Evolutionary conservation across 352 stramenopile genomes (phyloP).

Genomic region (Pythium guiyangense): DNA sequence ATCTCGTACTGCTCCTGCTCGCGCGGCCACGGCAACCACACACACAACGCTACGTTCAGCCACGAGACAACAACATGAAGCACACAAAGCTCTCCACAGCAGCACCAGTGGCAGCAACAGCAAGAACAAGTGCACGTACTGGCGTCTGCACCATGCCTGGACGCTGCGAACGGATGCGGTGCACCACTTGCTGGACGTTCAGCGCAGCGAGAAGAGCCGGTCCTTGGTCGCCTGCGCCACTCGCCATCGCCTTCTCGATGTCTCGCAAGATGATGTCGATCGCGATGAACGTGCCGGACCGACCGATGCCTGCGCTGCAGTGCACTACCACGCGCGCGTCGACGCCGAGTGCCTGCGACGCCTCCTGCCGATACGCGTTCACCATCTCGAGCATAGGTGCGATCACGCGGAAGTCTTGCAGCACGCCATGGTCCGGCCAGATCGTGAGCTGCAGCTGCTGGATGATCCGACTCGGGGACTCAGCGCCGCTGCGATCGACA

Average conservation of each 20-base stretch:
- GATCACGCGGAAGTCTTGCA: conserved; percentile 68
- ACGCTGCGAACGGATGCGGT: conserved; percentile 60
- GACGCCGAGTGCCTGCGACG: conserved; percentile 18
- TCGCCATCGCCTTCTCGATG: conserved; percentile 30
- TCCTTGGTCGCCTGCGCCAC: conserved; percentile 16
- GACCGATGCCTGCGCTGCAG: conserved; percentile 77
- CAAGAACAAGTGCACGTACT: conserved; percentile 13
- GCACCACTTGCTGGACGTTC: conserved; percentile 51
- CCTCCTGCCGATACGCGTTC: conserved; percentile 36
- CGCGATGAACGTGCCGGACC: conserved; percentile 79
- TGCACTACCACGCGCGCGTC: conserved; percentile 53
- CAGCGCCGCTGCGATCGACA: conserved; percentile 13
- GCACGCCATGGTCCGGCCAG: conserved; percentile 76
- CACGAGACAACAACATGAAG: conserved; percentile 1
- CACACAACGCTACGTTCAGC: conserved; percentile 1
- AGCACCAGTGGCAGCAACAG: background rate
- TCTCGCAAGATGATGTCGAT: conserved; percentile 73
- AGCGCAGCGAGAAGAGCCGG: conserved; percentile 25
- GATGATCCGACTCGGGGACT: conserved; percentile 30
- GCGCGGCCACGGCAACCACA: conserved; percentile 1
- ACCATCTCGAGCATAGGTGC: conserved; percentile 67
- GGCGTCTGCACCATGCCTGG: conserved; percentile 82
- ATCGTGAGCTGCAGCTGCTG: conserved; percentile 76
- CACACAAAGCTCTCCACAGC: background rate
- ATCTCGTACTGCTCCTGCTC: conserved; percentile 80